A percentile compares a stretch with the other conserved stretches of the same genome.
Evolutionary conservation across 2,329 filamentous ascomycete species (phyloP).

Genomic region (Dactylellina parvicollis): DNA sequence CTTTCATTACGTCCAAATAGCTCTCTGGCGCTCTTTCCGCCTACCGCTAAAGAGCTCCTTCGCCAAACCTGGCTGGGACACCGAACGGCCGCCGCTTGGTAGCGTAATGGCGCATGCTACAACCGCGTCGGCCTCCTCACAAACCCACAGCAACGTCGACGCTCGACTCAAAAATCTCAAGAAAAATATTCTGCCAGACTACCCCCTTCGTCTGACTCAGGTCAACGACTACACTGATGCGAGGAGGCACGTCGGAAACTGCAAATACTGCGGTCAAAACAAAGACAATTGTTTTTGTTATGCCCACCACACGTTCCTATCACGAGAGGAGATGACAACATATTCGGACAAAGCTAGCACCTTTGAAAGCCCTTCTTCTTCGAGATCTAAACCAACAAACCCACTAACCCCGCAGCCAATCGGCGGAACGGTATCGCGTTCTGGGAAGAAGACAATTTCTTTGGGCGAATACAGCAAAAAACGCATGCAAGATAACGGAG

Average conservation of each 20-base stretch:
- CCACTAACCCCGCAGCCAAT: conserved; percentile 4
- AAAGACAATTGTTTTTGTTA: conserved; percentile 53
- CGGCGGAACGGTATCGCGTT: conserved; percentile 11
- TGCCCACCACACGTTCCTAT: conserved; percentile 53
- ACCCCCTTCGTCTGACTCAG: conserved; percentile 48
- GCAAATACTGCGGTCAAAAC: conserved; percentile 49
- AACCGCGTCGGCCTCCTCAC: conserved; percentile 54
- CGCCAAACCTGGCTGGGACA: conserved; percentile 19
- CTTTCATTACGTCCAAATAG: not conserved
- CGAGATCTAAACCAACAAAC: conserved; percentile 17
- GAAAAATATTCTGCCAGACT: conserved; percentile 51
- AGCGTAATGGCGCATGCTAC: conserved; percentile 55
- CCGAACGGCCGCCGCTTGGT: conserved; percentile 47
- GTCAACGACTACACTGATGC: conserved; percentile 41
- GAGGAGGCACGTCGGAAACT: conserved; percentile 33
- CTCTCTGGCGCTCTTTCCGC: conserved; percentile 2
- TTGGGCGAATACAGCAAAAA: conserved; percentile 49
- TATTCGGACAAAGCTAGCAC: conserved; percentile 38
- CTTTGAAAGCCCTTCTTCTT: conserved; percentile 33
- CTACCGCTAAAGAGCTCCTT: not conserved
- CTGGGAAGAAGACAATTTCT: conserved; percentile 47
- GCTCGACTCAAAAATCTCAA: conserved; percentile 51
- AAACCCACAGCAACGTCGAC: conserved; percentile 39
- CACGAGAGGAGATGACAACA: conserved; percentile 53
- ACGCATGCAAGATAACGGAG: conserved; percentile 39